Evolutionary conservation across 306 rosid species (phyloP), one percentile per base, ranked within the genome.

Genomic region (Cercis canadensis): DNA sequence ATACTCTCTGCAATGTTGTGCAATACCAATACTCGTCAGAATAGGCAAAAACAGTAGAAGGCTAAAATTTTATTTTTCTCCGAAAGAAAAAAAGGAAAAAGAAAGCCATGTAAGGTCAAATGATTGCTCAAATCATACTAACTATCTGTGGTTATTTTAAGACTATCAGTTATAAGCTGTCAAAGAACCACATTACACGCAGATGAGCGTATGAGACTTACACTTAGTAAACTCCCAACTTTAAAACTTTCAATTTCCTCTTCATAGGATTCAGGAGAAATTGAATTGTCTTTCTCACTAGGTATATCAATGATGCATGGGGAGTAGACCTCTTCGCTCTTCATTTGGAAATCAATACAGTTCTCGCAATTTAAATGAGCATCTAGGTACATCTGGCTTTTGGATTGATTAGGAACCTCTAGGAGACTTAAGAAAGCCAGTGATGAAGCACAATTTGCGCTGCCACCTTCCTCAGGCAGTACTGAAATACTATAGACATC

Each of bases 401-500:
- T 84, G 32, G 79, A 73, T 57, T 80, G 90, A 80, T 74, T 78
- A 73, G 88, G 78, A 83, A 82, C 85, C 82, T 85, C 87, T 75
- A 87, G 65, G 77, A 87, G 64, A 75, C 91, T 85, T 62, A 85
- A 69, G 75, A 88, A 82, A 67, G 89, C 81, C 51, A 83, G 70
- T 9, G 84, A 74, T n/a, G 90, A 76, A 79, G 82, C 84, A 66
- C 87, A 78, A 65, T 73, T 78, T 71, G 76, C 69, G 70, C 52
- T 78, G 68, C 71, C 79, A 29, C 39, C 77, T 50, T 83, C 92
- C 76, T 81, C 75, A 46, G 88, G 76, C 79, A 81, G 65, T 78
- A 88, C 71, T 39, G 88, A 82, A 85, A 85, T 74, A 75, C 88
- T 79, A 60, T 70, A 90, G 69, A 86, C 63, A 79, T 93, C 93